Conservation (phyloP, 2,329 filamentous ascomycete species). For the Fusarium virguliforme region DNA sequence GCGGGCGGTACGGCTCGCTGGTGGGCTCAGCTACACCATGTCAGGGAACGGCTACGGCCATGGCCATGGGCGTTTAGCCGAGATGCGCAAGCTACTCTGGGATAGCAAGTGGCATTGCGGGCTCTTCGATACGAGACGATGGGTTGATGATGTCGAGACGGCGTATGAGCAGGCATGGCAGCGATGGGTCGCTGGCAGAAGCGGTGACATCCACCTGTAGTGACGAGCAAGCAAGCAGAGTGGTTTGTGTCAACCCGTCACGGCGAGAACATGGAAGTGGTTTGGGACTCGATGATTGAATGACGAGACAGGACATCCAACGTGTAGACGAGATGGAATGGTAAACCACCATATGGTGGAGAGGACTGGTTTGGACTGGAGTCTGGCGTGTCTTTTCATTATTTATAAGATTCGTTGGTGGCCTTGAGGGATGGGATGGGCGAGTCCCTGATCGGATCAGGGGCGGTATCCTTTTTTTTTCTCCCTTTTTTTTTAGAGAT, state of each 20-base stretch:
- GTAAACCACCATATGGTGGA: constrained; percentile 24
- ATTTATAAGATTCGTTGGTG: constrained; percentile 14
- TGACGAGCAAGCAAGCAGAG: constrained; percentile 6
- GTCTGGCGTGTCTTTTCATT: constrained; percentile 32
- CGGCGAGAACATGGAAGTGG: constrained; percentile 6
- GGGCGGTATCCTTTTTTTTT: not conserved
- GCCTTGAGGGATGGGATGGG: constrained; percentile 9
- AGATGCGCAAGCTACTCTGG: constrained; percentile 87
- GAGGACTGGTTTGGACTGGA: constrained; percentile 24
- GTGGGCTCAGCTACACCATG: constrained; percentile 72
- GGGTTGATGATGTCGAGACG: constrained; percentile 90
- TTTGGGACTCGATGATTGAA: constrained; percentile 13
- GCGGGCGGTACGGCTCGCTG: constrained; percentile 78
- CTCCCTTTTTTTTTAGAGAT: not conserved
- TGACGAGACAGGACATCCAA: constrained; percentile 16
- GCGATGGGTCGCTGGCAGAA: constrained; percentile 86
- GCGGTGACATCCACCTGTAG: constrained; percentile 91
- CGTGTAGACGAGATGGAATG: constrained; percentile 25
- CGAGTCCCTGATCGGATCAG: constrained; percentile 16
- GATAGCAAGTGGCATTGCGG: constrained; percentile 87
- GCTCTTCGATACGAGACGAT: constrained; percentile 91
- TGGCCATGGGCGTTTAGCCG: constrained; percentile 79
- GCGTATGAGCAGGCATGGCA: constrained; percentile 93
- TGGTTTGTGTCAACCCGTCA: constrained; percentile 1
- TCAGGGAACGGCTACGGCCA: constrained; percentile 64